Percentiles rank a stretch among this genome's conserved stretches.
phyloP scores from a whole-genome alignment of 768 basidiomycete species.

The Boletus fagicola region DNA sequence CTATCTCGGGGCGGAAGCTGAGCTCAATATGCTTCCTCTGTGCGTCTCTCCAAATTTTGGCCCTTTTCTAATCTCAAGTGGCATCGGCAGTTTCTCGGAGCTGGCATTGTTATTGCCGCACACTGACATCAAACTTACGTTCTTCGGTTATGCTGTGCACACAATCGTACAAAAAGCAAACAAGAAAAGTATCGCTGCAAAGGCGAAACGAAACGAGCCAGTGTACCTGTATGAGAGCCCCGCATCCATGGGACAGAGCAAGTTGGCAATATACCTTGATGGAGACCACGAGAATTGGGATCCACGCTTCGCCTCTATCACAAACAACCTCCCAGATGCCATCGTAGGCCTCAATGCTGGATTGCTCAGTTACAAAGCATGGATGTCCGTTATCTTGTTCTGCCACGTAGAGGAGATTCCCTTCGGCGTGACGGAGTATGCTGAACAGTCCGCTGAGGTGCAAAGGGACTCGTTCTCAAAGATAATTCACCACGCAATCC shows the following conservation, averaged over 20 bases:
- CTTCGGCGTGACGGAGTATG: conserved; percentile 37
- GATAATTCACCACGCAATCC: conserved; percentile 28
- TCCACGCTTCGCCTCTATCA: conserved; percentile 21
- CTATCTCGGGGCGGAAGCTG: conserved; percentile 40
- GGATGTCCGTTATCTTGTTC: conserved; percentile 37
- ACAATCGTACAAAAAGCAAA: conserved; percentile 32
- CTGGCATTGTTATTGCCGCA: conserved; percentile 44
- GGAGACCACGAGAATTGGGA: conserved; percentile 29
- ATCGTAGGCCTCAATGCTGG: conserved; percentile 44
- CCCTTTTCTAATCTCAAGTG: neutral
- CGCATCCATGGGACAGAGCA: conserved; percentile 37
- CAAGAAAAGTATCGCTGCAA: conserved; percentile 33
- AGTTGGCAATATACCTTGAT: conserved; percentile 38
- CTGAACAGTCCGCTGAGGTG: conserved; percentile 36
- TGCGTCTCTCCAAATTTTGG: conserved; percentile 20
- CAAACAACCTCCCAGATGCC: conserved; percentile 36
- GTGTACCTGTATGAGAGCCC: conserved; percentile 40
- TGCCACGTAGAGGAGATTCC: conserved; percentile 29
- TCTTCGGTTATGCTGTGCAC: conserved; percentile 39
- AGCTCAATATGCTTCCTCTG: conserved; percentile 42
- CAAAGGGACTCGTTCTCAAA: conserved; percentile 31
- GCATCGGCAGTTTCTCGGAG: conserved; percentile 40
- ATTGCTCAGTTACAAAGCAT: conserved; percentile 35
- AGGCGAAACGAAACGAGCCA: conserved; percentile 26
- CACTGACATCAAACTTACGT: conserved; percentile 43